Percentiles rank a stretch among this genome's conserved stretches.
Conservation (phyloP, 805 yeast genomes). For the Yamadazyma ubonensis region DNA sequence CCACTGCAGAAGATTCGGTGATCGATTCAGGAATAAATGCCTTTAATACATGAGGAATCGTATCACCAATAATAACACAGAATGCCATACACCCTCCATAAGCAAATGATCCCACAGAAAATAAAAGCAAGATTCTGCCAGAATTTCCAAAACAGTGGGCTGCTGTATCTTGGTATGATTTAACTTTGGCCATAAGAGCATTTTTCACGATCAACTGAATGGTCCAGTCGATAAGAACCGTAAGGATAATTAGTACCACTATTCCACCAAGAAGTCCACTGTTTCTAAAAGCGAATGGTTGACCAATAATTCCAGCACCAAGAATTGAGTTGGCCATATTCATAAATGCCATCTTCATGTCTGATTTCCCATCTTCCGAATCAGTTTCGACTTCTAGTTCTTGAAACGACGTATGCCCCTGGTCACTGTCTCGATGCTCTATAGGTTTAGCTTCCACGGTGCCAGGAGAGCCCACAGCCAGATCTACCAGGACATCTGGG, state of each 20-base stretch:
- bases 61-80: slow-evolving; percentile 92
- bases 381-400: too few species aligned
- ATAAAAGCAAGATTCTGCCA: slow-evolving; percentile 66
- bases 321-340: slow-evolving; percentile 94
- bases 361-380: slow-evolving; percentile 35
- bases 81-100: slow-evolving; percentile 94
- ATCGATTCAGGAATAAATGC: slow-evolving; percentile 55
- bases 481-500: too few species aligned
- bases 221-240: slow-evolving; percentile 87
- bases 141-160: slow-evolving; percentile 69
- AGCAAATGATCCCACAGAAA: slow-evolving; percentile 86
- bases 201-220: slow-evolving; percentile 73
- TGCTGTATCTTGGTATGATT: slow-evolving; percentile 84
- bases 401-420: too few species aligned
- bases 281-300: slow-evolving; percentile 82
- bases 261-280: slow-evolving; percentile 78
- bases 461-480: too few species aligned
- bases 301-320: slow-evolving; percentile 96
- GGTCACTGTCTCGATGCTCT: too few species aligned
- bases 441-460: too few species aligned
- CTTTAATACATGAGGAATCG: slow-evolving; percentile 84
- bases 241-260: slow-evolving; percentile 55
- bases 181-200: slow-evolving; percentile 71
- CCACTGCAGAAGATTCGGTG: slow-evolving; percentile 23
- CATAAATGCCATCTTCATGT: slow-evolving; percentile 86